Base-by-base conservation (phyloP, 352 stramenopile genomes). In the Globisporangium paddicum region DNA sequence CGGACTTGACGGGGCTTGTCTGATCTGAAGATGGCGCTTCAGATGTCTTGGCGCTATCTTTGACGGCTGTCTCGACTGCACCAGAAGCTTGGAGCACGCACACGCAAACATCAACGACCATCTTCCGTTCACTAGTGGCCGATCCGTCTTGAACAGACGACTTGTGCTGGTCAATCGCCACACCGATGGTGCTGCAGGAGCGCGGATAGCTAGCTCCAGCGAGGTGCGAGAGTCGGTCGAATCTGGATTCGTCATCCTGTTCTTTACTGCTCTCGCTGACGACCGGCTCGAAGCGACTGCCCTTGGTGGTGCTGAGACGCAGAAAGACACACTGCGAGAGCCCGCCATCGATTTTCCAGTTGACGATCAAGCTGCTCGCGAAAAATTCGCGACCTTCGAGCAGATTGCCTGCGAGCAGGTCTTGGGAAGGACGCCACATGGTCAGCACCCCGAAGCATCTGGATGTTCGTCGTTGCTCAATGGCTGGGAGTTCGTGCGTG, bases 231-330 rank as follows among this genome's bases (percentile, higher is more conserved):
- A 59, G 52, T 9, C 52, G 14, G 32, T 41, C 42, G 34, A 50
- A 37, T 2, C 38, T 21, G 8, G 58, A 25, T 6, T 73, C 64
- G 2, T 48, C 10, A 16, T 47, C 38, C 13, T 73, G 26, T 59
- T 71, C 60, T 51, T 82, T 67, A 56, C 84, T 14, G 10, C 14
- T 28, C n/a, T 19, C 30, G 18, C 42, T 51, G 8, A 10, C 46
- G 26, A 28, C 30, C n/a, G 47, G 26, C 35, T 62, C 56, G 14
- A 62, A 85, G 2, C 54, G 48, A 30, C 62, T 87, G 28, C 80
- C 70, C 52, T 89, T 91, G 16, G 73, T 89, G 1, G 79, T 85
- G 26, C 79, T 87, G 2, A 91, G 64, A 18, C 72, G 73, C 25
- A 89, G 58, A 28, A 74, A 89, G 9, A 71, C 68, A 42, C 73